These are phyloP conservation scores for Eucalyptus cloeziana DNA, from an alignment of 345 rosid species.

Conservation along the genomic window DNA sequence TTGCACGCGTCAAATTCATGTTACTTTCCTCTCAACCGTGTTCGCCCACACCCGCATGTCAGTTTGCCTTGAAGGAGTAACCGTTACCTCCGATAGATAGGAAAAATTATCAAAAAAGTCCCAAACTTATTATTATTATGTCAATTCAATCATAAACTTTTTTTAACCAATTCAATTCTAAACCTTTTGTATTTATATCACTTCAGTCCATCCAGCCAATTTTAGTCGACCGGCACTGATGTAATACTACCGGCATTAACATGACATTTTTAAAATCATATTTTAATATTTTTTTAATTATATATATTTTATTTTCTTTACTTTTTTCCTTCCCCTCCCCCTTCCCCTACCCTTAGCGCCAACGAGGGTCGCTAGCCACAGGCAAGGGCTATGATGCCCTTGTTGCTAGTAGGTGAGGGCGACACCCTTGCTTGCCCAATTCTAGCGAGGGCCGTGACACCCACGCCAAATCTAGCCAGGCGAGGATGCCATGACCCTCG, in stretches of 20 bases:
- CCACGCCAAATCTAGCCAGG: fast-evolving
- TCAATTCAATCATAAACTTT: no score
- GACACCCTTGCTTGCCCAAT: no score
- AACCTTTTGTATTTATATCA: no score
- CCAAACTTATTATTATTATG: fast-evolving
- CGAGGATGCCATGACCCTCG: fast-evolving
- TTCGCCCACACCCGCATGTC: conserved; percentile 28
- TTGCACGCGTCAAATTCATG: conserved; percentile 29
- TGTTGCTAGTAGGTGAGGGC: fast-evolving
- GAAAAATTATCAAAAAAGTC: no score
- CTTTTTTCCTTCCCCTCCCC: no score
- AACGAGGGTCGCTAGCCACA: fast-evolving
- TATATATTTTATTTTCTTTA: no score
- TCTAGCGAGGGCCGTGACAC: fast-evolving
- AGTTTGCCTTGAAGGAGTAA: conserved; percentile 2
- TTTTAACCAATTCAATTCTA: no score
- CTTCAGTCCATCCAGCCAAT: fast-evolving
- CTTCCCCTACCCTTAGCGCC: no score
- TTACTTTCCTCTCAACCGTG: conserved; percentile 28
- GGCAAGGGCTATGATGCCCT: fast-evolving
- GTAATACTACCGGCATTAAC: fast-evolving
- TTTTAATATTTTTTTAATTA: no score
- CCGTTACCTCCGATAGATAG: conserved; percentile 24
- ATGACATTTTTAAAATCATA: no score
- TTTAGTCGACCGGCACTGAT: fast-evolving